phyloP scores from a whole-genome alignment of 495 filamentous ascomycete genomes.

The Margaritispora aquatica region DNA sequence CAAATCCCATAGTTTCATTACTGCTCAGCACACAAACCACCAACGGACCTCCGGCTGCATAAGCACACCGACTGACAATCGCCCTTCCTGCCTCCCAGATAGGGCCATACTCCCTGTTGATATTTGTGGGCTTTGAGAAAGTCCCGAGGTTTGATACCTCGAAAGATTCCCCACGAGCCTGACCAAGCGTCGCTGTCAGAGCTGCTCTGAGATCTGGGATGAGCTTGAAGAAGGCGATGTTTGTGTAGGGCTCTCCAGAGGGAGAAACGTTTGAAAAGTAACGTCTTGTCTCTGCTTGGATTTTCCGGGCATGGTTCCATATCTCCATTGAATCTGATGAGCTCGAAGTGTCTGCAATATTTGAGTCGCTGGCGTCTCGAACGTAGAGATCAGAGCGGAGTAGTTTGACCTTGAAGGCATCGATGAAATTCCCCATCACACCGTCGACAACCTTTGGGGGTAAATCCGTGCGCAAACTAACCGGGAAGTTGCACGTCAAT shows the following conservation, averaged over 20 bases:
- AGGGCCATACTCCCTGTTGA: not conserved
- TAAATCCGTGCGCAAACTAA: constrained; percentile 2
- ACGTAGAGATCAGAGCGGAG: not conserved
- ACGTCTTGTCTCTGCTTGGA: not conserved
- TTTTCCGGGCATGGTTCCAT: constrained; percentile 2
- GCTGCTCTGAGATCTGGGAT: constrained; percentile 1
- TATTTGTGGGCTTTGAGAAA: not conserved
- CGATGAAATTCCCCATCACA: constrained; percentile 2
- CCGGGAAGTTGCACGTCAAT: constrained; percentile 1
- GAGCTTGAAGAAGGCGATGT: not conserved
- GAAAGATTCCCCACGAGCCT: constrained; percentile 1
- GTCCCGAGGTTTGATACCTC: constrained; percentile 6
- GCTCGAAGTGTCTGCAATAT: too few species aligned
- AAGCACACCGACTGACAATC: constrained; percentile 7
- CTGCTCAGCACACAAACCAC: not conserved
- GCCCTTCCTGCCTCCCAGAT: constrained; percentile 8
- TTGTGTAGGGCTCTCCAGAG: constrained; percentile 8
- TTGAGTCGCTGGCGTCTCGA: not conserved
- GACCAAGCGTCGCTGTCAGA: not conserved
- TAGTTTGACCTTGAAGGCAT: not conserved
- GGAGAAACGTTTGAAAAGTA: constrained; percentile 10
- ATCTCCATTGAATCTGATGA: not conserved
- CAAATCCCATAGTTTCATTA: constrained; percentile 5
- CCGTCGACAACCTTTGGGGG: constrained; percentile 3
- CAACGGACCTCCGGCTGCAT: not conserved